Base-by-base conservation (phyloP, 2,329 filamentous ascomycete genomes). In the Trichophyton mentagrophytes region DNA sequence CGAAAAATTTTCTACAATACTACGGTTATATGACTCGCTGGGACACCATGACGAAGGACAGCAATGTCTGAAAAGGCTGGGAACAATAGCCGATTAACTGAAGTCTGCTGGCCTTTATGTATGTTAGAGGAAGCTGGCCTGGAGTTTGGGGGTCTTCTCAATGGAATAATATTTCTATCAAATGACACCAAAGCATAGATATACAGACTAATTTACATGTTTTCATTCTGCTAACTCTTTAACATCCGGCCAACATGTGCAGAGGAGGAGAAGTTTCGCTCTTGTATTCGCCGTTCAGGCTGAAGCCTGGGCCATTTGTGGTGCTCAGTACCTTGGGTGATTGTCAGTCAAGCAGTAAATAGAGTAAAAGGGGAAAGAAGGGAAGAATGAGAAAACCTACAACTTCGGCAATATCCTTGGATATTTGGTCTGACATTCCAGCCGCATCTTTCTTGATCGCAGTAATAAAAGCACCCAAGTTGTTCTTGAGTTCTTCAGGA, bases 251-350 rank as follows among this genome's bases (percentile, higher is more conserved):
- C 65, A 78, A 68, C 61, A 70, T 78, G 27, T 80, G 76, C 51
- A 78, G 77, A 56, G 87, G 72, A 57, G 75, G 77, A 63, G 83
- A 83, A 62, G 83, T 80, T 3, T 80, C 78, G 59, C 85, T 79
- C 68, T 77, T 84, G 72, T 93, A 88, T 60, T 87, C 84, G 61
- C 91, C 92, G 71, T 83, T 95, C 72, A 99, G 76, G 71, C 86
- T 90, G 77, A 99, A 84, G 0, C 90, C 92, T 1, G 93, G 91
- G 1, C 87, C 85, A 70, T 93, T 81, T 5, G 92, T 95, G 11
- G 90, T 90, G 77, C 89, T 92, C 68, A 99, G 77, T 38, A 97
- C 88, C 71, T 83, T 61, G 25, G 20, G 85, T 79, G 71, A 85
- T 83, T 15, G 86, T 79, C 71, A 85, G 84, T 67, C 82, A 73